Percentiles rank a stretch among this genome's conserved stretches.
phyloP scores from a whole-genome alignment of 257 asterid species.

The Nicotiana attenuata region DNA sequence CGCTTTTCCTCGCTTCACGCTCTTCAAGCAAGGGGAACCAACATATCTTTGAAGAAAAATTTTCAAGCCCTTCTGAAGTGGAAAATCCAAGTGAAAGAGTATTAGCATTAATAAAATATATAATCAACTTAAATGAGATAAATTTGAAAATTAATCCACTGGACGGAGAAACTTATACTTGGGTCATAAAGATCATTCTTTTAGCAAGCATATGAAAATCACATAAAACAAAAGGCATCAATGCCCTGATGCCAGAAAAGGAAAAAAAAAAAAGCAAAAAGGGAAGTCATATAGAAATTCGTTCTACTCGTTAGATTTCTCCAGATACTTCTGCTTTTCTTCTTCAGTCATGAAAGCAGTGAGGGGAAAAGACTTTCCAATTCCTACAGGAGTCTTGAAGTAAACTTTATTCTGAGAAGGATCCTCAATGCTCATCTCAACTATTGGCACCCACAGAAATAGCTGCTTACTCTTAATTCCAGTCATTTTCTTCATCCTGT shows the following conservation, averaged over 20 bases:
- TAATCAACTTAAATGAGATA: not conserved
- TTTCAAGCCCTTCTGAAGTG: not conserved
- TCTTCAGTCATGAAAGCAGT: conserved; percentile 77
- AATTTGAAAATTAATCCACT: not conserved
- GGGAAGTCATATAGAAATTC: not conserved
- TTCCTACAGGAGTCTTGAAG: conserved; percentile 89
- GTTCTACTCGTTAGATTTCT: conserved; percentile 20
- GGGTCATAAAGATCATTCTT: not conserved
- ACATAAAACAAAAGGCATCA: not conserved
- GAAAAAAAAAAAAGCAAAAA: not conserved
- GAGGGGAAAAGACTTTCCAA: conserved; percentile 74
- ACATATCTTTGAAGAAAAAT: not conserved
- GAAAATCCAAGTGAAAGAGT: not conserved
- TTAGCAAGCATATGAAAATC: not conserved
- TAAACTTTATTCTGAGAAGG: conserved; percentile 36
- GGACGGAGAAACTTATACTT: not conserved
- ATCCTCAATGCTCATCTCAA: conserved; percentile 78
- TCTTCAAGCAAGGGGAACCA: not conserved
- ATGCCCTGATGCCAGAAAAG: not conserved
- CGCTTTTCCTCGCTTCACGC: no score
- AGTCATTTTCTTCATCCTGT: conserved; percentile 87
- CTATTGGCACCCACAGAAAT: conserved; percentile 88
- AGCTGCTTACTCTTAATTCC: conserved; percentile 87
- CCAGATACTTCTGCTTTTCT: conserved; percentile 35
- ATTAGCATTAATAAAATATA: not conserved